Conservation (phyloP, 495 filamentous ascomycete species). For the Tuber brumale region DNA sequence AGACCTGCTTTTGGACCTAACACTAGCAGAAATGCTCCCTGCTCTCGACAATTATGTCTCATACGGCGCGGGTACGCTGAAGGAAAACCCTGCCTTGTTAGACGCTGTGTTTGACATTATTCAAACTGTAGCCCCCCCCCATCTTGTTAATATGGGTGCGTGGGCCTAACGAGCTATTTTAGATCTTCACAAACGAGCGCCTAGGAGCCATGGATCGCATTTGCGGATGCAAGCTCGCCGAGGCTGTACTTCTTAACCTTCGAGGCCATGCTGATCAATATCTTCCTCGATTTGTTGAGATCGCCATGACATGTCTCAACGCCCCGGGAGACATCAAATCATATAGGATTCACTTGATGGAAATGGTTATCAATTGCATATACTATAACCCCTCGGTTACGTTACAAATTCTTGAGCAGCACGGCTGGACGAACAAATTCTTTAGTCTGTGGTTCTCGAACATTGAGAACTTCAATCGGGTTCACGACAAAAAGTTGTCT, state of each 20-base stretch:
- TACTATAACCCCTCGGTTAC: conserved; percentile 76
- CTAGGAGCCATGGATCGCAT: conserved; percentile 93
- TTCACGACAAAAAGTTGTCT: conserved; percentile 97
- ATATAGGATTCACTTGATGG: conserved; percentile 92
- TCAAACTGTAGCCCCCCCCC: conserved; percentile 50
- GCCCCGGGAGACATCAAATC: conserved; percentile 68
- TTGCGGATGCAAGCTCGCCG: conserved; percentile 97
- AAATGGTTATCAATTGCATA: conserved; percentile 97
- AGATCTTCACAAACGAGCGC: conserved; percentile 67
- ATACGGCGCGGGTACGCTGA: conserved; percentile 72
- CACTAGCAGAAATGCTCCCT: conserved; percentile 72
- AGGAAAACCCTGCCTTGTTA: conserved; percentile 77
- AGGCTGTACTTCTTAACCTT: conserved; percentile 92
- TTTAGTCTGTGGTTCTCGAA: conserved; percentile 96
- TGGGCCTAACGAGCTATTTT: conserved; percentile 12
- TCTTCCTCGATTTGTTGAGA: conserved; percentile 75
- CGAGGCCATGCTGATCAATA: conserved; percentile 83
- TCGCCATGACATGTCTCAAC: conserved; percentile 77
- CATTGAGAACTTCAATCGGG: conserved; percentile 85
- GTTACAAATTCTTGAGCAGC: conserved; percentile 77
- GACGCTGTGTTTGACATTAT: conserved; percentile 80
- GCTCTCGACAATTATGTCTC: conserved; percentile 95
- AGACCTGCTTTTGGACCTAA: conserved; percentile 20
- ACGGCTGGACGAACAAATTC: conserved; percentile 98
- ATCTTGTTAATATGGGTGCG: neutral